A percentile compares a stretch with the other conserved stretches of the same genome.
Evolutionary conservation across 805 yeast genomes (phyloP).

Genomic region (Starmerella kuoi): DNA sequence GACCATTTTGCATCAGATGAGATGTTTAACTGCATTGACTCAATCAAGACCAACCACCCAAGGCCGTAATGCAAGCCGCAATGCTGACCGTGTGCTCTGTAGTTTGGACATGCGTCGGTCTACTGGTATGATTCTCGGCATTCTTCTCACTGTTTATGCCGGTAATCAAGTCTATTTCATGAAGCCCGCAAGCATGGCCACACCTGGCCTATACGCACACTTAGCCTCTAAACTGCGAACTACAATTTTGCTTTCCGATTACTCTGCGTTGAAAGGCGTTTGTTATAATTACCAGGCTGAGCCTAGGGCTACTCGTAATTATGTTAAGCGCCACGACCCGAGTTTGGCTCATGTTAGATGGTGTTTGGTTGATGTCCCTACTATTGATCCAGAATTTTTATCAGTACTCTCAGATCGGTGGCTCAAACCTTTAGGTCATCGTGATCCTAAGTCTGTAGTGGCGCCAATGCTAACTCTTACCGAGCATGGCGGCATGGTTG

Average conservation of each 20-base stretch:
- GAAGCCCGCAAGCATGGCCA: conserved; percentile 58
- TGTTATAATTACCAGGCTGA: conserved; percentile 84
- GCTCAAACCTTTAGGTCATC: conserved; percentile 81
- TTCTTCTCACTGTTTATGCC: conserved; percentile 65
- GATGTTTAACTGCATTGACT: conserved; percentile 54
- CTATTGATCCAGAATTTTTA: conserved; percentile 86
- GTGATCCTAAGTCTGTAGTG: conserved; percentile 57
- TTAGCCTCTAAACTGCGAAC: conserved; percentile 59
- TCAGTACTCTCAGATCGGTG: conserved; percentile 82
- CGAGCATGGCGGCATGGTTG: conserved; percentile 94
- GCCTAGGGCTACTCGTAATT: conserved; percentile 75
- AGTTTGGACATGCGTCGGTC: conserved; percentile 64
- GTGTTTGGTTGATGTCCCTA: conserved; percentile 79
- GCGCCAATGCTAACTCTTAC: conserved; percentile 80
- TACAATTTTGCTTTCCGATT: conserved; percentile 69
- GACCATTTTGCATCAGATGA: conserved; percentile 81
- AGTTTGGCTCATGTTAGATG: conserved; percentile 72
- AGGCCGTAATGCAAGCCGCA: conserved; percentile 17
- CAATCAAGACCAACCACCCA: conserved; percentile 29
- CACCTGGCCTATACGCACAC: conserved; percentile 79
- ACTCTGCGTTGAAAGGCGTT: conserved; percentile 76
- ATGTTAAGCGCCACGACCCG: conserved; percentile 57
- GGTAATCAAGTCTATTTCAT: conserved; percentile 78
- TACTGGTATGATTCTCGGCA: conserved; percentile 74
- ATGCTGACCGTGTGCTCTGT: conserved; percentile 40